These are phyloP conservation scores for Mytilinidion resinicola DNA, from an alignment of 495 filamentous ascomycete genomes.

Conservation along the genomic window DNA sequence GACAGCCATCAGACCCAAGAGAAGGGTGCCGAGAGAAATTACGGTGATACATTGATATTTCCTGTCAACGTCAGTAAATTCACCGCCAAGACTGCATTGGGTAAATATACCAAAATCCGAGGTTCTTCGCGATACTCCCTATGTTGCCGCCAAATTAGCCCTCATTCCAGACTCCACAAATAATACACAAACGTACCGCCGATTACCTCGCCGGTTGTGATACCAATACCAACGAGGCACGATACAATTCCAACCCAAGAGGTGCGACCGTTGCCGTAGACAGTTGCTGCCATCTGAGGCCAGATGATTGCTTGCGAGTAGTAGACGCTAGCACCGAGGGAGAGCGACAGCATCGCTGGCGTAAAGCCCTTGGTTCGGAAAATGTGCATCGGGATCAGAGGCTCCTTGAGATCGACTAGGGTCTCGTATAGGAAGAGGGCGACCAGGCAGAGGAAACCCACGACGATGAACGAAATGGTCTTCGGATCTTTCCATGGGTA, in stretches of 20 bases:
- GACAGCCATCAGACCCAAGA: conserved; percentile 15
- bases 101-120: not conserved
- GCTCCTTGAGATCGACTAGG: conserved; percentile 13
- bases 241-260: conserved; percentile 9
- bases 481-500: conserved; percentile 39
- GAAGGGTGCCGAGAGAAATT: conserved; percentile 14
- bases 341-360: conserved; percentile 12
- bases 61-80: not conserved
- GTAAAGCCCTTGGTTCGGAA: conserved; percentile 18
- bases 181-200: conserved; percentile 13
- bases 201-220: conserved; percentile 16
- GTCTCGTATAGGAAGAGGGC: conserved; percentile 38
- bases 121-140: too few relatives aligned
- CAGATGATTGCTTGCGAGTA: conserved; percentile 24
- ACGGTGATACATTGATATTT: conserved; percentile 22
- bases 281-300: conserved; percentile 12
- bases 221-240: conserved; percentile 17
- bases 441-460: conserved; percentile 35
- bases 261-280: conserved; percentile 9
- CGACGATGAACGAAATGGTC: conserved; percentile 37
- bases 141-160: too few relatives aligned
- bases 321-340: conserved; percentile 18
- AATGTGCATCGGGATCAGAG: conserved; percentile 23
- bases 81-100: not conserved
- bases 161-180: too few relatives aligned